These are phyloP conservation scores for Pythium pyrilobum DNA, from an alignment of 352 stramenopile species.

Conservation along the genomic window DNA sequence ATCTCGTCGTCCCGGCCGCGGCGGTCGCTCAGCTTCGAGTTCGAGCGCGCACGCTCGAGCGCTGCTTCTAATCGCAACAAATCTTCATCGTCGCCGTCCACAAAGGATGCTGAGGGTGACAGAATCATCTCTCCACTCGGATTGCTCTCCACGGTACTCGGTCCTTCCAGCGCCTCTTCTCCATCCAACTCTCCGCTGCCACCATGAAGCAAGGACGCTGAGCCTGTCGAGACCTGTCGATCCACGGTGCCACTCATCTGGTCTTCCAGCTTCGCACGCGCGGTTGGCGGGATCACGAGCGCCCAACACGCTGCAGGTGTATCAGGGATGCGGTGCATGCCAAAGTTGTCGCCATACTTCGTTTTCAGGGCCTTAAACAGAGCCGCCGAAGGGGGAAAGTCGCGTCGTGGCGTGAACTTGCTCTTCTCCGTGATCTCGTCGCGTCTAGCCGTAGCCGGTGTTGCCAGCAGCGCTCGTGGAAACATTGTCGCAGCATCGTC, in stretches of 20 bases:
- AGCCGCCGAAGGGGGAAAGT: constrained; percentile 78
- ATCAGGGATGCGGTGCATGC: constrained; percentile 63
- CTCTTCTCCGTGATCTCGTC: constrained; percentile 77
- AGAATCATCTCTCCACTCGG: not conserved
- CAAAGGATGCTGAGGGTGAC: constrained; percentile 3
- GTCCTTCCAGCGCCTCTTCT: not conserved
- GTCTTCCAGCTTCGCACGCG: constrained; percentile 61
- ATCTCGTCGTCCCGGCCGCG: constrained; percentile 24
- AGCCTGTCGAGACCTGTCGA: constrained; percentile 11
- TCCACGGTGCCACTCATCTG: constrained; percentile 4
- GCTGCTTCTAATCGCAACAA: constrained; percentile 14
- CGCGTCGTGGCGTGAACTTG: constrained; percentile 73
- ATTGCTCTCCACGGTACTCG: too few species aligned
- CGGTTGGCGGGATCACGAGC: constrained; percentile 57
- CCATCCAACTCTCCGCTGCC: constrained; percentile 4
- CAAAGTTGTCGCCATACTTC: constrained; percentile 78
- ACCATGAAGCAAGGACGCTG: not conserved
- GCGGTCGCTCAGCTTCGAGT: constrained; percentile 21
- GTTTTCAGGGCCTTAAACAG: constrained; percentile 83
- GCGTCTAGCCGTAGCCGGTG: constrained; percentile 44
- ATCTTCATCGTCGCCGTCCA: constrained; percentile 19
- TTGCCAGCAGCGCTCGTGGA: constrained; percentile 49
- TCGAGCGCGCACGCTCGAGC: constrained; percentile 4
- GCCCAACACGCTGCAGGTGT: constrained; percentile 74
- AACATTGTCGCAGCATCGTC: constrained; percentile 75